phyloP scores from a whole-genome alignment of 805 yeast species.

The Priceomyces fermenticarens region DNA sequence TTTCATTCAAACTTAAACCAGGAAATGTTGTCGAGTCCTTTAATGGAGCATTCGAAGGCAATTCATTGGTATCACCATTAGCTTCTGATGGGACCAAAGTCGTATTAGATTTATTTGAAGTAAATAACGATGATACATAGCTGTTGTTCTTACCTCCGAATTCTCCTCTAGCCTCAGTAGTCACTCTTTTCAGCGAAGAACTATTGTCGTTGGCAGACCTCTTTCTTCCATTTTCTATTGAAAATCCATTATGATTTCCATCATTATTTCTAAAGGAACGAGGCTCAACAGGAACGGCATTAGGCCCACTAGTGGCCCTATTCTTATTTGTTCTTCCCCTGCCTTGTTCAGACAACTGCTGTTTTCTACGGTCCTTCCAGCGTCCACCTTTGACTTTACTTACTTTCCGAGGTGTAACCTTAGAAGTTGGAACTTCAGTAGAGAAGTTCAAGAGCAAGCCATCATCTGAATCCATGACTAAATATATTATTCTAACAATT shows the following conservation, averaged over 20 bases:
- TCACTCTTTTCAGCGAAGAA: neutral
- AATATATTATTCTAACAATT: neutral
- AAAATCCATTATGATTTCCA: neutral
- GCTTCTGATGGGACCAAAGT: constrained; percentile 55
- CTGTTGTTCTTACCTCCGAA: constrained; percentile 57
- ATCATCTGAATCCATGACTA: constrained; percentile 50
- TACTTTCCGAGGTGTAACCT: constrained; percentile 19
- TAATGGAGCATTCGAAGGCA: constrained; percentile 86
- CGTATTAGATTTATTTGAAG: constrained; percentile 39
- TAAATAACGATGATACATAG: constrained; percentile 81
- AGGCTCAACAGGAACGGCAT: constrained; percentile 19
- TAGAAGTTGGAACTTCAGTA: constrained; percentile 20
- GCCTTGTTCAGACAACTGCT: constrained; percentile 50
- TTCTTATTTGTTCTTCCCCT: constrained; percentile 27
- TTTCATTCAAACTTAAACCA: constrained; percentile 64
- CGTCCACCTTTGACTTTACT: constrained; percentile 63
- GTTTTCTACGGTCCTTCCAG: constrained; percentile 78
- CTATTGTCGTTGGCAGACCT: constrained; percentile 1
- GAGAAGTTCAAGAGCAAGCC: constrained; percentile 76
- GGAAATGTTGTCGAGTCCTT: constrained; percentile 65
- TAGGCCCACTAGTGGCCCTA: constrained; percentile 27
- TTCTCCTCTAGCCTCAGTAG: constrained; percentile 38
- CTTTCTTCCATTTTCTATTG: neutral
- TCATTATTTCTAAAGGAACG: neutral
- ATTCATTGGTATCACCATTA: constrained; percentile 31